A percentile compares a stretch with the other conserved stretches of the same genome.
These are phyloP conservation scores for Kluyveromyces lactis DNA, from an alignment of 805 yeast species.

Conservation along the genomic window DNA sequence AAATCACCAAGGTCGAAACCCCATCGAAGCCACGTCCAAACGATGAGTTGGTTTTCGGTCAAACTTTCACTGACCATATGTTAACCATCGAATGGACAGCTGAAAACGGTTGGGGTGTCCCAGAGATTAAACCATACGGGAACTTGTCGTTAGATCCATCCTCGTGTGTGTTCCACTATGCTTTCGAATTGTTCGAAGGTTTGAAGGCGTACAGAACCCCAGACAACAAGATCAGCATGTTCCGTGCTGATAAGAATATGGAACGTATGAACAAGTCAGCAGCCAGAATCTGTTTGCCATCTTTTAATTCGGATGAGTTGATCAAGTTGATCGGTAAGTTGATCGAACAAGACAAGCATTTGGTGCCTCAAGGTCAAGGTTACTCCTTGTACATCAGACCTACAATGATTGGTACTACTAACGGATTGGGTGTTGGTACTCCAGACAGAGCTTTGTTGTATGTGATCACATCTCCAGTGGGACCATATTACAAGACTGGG, in stretches of 20 bases:
- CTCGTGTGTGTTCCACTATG: constrained; percentile 85
- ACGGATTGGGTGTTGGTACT: constrained; percentile 76
- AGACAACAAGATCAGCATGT: constrained; percentile 64
- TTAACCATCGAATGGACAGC: constrained; percentile 76
- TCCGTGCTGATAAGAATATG: constrained; percentile 92
- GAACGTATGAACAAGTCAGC: constrained; percentile 84
- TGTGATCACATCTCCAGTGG: constrained; percentile 92
- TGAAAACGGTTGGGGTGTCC: constrained; percentile 77
- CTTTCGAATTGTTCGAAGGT: constrained; percentile 93
- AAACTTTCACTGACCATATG: constrained; percentile 82
- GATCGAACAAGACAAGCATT: constrained; percentile 61
- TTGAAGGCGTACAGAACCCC: constrained; percentile 76
- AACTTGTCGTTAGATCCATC: constrained; percentile 76
- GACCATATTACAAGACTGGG: constrained; percentile 92
- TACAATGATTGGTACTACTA: constrained; percentile 87
- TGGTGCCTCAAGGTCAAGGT: constrained; percentile 81
- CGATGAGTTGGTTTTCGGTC: constrained; percentile 61
- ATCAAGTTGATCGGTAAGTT: constrained; percentile 69
- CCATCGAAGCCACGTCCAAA: constrained; percentile 53
- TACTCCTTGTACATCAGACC: constrained; percentile 92
- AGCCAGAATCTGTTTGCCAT: constrained; percentile 80
- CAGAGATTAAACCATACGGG: constrained; percentile 81
- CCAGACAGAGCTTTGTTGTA: constrained; percentile 78
- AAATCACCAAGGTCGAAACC: constrained; percentile 35
- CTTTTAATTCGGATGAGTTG: constrained; percentile 72